Conservation (phyloP, 768 basidiomycete species). For the Pilatotrama ljubarskyi region DNA sequence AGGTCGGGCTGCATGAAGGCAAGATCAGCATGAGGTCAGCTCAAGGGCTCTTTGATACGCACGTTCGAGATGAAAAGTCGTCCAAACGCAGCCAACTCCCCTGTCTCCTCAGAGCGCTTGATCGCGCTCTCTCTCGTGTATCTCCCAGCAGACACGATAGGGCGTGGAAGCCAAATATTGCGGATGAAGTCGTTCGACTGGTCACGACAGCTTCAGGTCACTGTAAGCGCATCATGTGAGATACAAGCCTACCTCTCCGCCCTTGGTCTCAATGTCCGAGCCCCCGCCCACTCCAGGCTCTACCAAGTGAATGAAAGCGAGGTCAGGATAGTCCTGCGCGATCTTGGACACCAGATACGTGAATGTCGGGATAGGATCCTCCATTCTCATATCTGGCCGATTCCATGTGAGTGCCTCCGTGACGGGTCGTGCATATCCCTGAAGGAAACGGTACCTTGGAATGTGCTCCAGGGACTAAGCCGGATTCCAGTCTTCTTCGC, state of each 20-base stretch:
- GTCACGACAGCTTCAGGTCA: too few relatives aligned
- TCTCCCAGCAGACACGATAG: conserved; percentile 19
- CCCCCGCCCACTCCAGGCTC: conserved; percentile 23
- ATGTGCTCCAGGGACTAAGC: conserved; percentile 35
- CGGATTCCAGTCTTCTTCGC: conserved; percentile 42
- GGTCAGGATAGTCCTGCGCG: conserved; percentile 37
- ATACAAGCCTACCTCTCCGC: conserved; percentile 4
- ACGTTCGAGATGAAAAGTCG: conserved; percentile 34
- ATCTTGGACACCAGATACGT: conserved; percentile 44
- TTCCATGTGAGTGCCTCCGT: too few relatives aligned
- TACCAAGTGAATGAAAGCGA: conserved; percentile 41
- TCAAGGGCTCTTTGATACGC: neutral
- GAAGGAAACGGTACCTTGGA: conserved; percentile 35
- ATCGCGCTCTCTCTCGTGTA: conserved; percentile 25
- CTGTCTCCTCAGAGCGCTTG: conserved; percentile 18
- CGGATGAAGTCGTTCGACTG: conserved; percentile 25
- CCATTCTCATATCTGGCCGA: conserved; percentile 52
- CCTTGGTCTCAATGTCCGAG: neutral
- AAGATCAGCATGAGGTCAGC: neutral
- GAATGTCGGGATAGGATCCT: conserved; percentile 54
- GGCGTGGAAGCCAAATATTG: conserved; percentile 18
- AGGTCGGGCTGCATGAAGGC: neutral
- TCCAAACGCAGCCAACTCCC: conserved; percentile 27
- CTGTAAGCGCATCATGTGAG: too few relatives aligned
- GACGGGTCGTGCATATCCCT: too few relatives aligned